Base-by-base conservation (phyloP, 1,284 basidiomycete genomes). In the Sanghuangporus sanghuang region DNA sequence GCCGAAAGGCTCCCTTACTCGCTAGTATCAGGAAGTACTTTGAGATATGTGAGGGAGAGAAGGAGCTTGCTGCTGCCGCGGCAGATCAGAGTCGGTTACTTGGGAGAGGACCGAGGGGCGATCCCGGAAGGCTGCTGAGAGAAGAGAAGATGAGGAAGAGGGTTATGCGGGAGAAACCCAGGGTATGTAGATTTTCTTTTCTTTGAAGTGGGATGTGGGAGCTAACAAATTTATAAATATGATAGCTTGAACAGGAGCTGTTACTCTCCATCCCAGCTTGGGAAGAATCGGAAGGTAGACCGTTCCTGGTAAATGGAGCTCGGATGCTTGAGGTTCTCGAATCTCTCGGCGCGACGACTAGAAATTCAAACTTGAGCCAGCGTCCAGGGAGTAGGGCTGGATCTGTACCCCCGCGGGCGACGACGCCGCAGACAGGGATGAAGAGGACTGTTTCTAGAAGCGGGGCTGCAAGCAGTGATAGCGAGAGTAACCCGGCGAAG, bases 131-230 rank as follows among this genome's bases (percentile, higher is more conserved):
- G 66, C 75, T 99, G 55, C 77, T 99, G 55, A 82, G 93, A 55
- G 96, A 99, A 76, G 96, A 98, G 78, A 98, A 97, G 83, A 95
- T 97, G 89, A 84, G 96, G 60, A 99, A 98, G 76, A 81, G 96
- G 11, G 94, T 99, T n/a, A 84, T 84, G 67, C 91, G 93, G 72
- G 90, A 97, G 76, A 98, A 98, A 74, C 96, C 96, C 27, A 86
- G 92, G 72, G 95, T 96, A 71, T 66, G 88, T 73, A n/a, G 60
- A 6, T 42, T 32, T 32, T 32, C 1, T 32, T 32, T 3, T 32
- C 27, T 32, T 32, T 32, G 27, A 32, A 32, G 27, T 5, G 27
- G 27, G 27, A 32, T 32, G 5, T 32, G 3, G 27, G 27, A 5
- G 27, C 27, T 32, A 32, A 32, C 5, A 32, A 5, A 3, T 32